Conservation (phyloP, 2,329 filamentous ascomycete genomes). For the Calonectria hongkongensis region DNA sequence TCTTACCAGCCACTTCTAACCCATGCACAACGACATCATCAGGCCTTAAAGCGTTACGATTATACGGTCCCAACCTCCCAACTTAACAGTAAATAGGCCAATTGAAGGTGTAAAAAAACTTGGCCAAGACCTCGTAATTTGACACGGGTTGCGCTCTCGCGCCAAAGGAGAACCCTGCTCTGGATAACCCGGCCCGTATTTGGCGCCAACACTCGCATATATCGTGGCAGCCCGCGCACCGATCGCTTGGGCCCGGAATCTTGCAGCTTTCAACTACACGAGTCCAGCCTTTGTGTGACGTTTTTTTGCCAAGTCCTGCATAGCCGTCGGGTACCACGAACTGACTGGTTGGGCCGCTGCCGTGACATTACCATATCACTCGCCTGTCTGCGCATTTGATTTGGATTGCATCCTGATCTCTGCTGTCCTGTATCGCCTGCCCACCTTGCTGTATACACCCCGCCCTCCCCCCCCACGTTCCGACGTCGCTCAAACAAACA, state of each 20-base stretch:
- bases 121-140: conserved; percentile 3
- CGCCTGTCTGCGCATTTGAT: neutral
- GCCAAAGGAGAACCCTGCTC: conserved; percentile 23
- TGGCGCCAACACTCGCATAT: conserved; percentile 30
- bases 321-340: conserved; percentile 5
- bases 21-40: conserved; percentile 36
- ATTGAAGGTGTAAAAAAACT: conserved; percentile 31
- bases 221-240: conserved; percentile 30
- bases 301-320: conserved; percentile 8
- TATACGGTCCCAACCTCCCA: conserved; percentile 34
- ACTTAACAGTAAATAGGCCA: conserved; percentile 32
- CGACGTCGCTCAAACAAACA: conserved; percentile 8
- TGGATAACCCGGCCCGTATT: conserved; percentile 12
- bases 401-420: neutral
- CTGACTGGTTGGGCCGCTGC: neutral
- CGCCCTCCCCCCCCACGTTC: conserved; percentile 11
- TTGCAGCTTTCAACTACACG: conserved; percentile 38
- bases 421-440: conserved; percentile 9
- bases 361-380: neutral
- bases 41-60: conserved; percentile 30
- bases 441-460: neutral
- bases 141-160: conserved; percentile 1
- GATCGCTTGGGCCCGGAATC: neutral
- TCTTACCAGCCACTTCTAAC: conserved; percentile 32
- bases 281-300: conserved; percentile 31